Evolutionary conservation across 192 early-diverging fungal species (phyloP).

Genomic region (Tieghemiomyces parasiticus): DNA sequence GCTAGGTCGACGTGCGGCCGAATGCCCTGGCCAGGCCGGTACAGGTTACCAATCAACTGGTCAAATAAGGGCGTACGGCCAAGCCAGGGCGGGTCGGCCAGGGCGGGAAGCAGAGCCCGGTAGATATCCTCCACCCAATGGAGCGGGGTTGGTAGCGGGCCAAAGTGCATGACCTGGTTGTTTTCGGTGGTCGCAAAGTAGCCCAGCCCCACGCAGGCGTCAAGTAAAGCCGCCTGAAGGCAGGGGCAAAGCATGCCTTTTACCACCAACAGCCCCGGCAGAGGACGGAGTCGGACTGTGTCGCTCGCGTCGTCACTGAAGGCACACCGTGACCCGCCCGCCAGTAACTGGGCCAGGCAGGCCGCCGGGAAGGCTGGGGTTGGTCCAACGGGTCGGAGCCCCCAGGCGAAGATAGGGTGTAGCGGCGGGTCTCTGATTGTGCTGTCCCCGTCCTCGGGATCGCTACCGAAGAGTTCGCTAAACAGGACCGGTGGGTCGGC

Average conservation of each 20-base stretch:
- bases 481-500: neutral
- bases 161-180: slow-evolving; percentile 10
- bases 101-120: neutral
- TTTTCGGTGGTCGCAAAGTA: neutral
- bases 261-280: slow-evolving; percentile 1
- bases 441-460: neutral
- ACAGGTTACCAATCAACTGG: slow-evolving; percentile 36
- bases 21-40: slow-evolving; percentile 33
- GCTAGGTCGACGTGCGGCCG: slow-evolving; percentile 33
- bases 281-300: neutral
- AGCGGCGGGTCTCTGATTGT: neutral
- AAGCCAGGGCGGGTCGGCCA: neutral
- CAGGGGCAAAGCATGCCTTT: neutral
- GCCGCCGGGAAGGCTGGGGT: neutral
- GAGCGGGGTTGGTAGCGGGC: neutral
- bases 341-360: neutral
- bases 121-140: neutral
- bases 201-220: neutral
- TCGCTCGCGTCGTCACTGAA: neutral
- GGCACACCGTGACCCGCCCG: neutral
- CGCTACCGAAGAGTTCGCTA: neutral
- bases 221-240: neutral
- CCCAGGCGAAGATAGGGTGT: neutral
- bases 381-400: neutral
- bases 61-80: slow-evolving; percentile 18